Evolutionary conservation across 208 protist species (phyloP), one percentile per base, ranked within the genome.

Genomic region (Trypanosoma congolense): DNA sequence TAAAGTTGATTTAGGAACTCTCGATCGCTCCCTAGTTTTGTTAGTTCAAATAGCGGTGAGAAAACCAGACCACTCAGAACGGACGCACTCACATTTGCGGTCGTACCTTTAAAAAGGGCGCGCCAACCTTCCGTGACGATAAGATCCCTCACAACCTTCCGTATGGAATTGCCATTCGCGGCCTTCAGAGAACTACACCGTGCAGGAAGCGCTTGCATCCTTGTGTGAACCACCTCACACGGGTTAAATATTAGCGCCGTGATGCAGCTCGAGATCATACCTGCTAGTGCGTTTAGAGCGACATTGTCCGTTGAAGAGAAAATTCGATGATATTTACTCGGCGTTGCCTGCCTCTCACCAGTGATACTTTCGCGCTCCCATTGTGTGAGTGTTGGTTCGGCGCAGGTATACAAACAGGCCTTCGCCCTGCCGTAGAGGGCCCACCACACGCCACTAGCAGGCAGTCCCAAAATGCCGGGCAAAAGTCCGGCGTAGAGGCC

Each of bases 401-500:
- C 61, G 2, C 65, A 35, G n/a, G 59, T 74, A 65, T 93, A 93
- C 19, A 93, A 56, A 6, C 33, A 44, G 47, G 77, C 70, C 54
- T 93, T 93, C 10, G 70, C 60, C 52, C 85, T 79, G 1, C 79
- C 87, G 61, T 93, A 93, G 12, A 87, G 41, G 0, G 64, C 76
- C 83, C 87, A 93, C 87, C 87, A 93, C 45, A 76, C 65, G n/a
- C 83, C 87, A 50, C 75, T 87, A 10, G 80, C 79, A 4, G 87
- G 87, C 18, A 93, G 69, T 26, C 69, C 73, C 54, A 80, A 60
- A 31, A 93, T 56, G 3, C 80, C 83, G 0, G 83, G 79, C 26
- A 66, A 75, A 14, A 81, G 63, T 19, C 87, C 87, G 30, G 83
- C 68, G 45, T 93, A 93, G 4, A 90, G 52, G 1, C 80, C 78